Evolutionary conservation across 1,284 basidiomycete species (phyloP).

Genomic region (Amylostereum chailletii): DNA sequence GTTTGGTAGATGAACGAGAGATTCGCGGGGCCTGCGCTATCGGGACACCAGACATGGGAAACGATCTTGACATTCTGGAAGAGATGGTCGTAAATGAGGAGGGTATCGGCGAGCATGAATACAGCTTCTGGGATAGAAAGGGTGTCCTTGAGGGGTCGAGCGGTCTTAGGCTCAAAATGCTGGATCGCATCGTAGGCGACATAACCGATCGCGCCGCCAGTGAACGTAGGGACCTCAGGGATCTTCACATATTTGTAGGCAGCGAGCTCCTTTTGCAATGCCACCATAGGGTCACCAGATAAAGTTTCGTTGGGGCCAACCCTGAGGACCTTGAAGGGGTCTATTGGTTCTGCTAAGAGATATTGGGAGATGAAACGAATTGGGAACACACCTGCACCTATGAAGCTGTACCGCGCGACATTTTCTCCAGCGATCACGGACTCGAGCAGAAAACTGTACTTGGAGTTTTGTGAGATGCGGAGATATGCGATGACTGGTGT

Average conservation of each 20-base stretch:
- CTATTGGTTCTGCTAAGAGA: conserved; percentile 28
- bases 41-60: conserved; percentile 87
- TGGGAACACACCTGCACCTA: conserved; percentile 74
- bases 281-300: conserved; percentile 81
- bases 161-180: conserved; percentile 94
- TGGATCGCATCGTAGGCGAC: conserved; percentile 95
- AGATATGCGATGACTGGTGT: conserved; percentile 98
- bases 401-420: conserved; percentile 90
- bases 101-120: conserved; percentile 94
- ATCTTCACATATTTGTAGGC: conserved; percentile 87
- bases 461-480: conserved; percentile 84
- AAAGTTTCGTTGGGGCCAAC: conserved; percentile 81
- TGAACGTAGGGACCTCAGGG: conserved; percentile 90
- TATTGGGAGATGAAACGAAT: background rate
- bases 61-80: conserved; percentile 93
- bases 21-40: conserved; percentile 50
- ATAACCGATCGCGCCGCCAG: conserved; percentile 97
- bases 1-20: conserved; percentile 77
- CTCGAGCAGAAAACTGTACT: conserved; percentile 90
- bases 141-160: conserved; percentile 62
- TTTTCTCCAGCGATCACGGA: conserved; percentile 89
- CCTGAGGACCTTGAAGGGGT: conserved; percentile 88
- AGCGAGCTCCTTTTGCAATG: conserved; percentile 81
- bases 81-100: conserved; percentile 96
- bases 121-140: conserved; percentile 88